phyloP scores from a whole-genome alignment of 2,329 filamentous ascomycete genomes.

The Cytospora piceae region DNA sequence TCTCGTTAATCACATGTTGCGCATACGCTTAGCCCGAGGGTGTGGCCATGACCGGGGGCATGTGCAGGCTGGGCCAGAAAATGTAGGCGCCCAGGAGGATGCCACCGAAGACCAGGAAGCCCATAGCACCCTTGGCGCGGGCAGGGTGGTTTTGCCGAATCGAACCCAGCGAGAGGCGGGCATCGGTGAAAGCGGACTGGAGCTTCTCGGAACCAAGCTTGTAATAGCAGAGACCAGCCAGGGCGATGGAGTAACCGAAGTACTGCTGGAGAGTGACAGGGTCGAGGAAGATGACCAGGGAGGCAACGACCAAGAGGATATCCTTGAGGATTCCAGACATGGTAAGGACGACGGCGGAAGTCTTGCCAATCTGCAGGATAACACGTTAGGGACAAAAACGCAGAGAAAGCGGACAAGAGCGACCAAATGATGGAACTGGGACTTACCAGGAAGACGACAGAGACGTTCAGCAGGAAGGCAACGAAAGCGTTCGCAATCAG shows the following conservation, averaged over 20 bases:
- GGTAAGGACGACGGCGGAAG: conserved; percentile 73
- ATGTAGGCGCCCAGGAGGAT: conserved; percentile 27
- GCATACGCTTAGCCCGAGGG: conserved; percentile 21
- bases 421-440: not conserved
- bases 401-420: not conserved
- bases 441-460: conserved; percentile 77
- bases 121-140: conserved; percentile 28
- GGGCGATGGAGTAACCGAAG: conserved; percentile 70
- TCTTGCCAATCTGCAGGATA: conserved; percentile 62
- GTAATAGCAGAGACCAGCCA: conserved; percentile 39
- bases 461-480: conserved; percentile 77
- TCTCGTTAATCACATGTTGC: not conserved
- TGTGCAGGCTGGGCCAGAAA: conserved; percentile 30
- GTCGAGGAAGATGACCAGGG: conserved; percentile 69
- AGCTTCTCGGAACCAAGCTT: conserved; percentile 31
- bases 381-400: not conserved
- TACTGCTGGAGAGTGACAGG: conserved; percentile 67
- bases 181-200: conserved; percentile 28
- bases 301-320: conserved; percentile 70
- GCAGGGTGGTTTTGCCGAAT: conserved; percentile 31
- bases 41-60: conserved; percentile 18
- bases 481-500: conserved; percentile 73
- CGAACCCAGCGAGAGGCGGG: conserved; percentile 26
- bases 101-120: conserved; percentile 22
- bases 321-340: conserved; percentile 75